Base-by-base conservation (phyloP, 1,139 yeast genomes). In the Scheffersomyces segobiensis region DNA sequence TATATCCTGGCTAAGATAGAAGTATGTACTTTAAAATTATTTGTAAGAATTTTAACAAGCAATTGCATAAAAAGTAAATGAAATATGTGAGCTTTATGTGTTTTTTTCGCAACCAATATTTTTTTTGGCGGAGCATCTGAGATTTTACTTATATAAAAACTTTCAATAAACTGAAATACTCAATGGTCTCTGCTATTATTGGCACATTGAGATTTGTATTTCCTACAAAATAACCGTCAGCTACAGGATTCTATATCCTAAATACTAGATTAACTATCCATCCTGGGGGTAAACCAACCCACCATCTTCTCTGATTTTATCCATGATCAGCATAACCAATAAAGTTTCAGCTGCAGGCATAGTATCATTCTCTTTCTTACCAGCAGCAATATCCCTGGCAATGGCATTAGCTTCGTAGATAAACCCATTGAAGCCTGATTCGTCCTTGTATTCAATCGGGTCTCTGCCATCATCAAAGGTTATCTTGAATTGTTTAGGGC, bases 381-480 rank as follows among this genome's bases (percentile, higher is more conserved):
- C 67, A 50, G 52, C 57, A 51, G 51, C 53, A 52, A 65, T 58
- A 8, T 62, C 63, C 51, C 62, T 65, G 26, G 66, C 67, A 2
- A 64, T 66, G 49, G 60, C 68, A 8, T 57, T 62, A 6, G 67
- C 67, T 55, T 65, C 64, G 57, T 64, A 63, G 58, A 62, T 62
- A 59, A 65, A 65, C 5, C 68, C 68, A 49, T 62, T 63, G n/a
- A 62, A 66, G 12, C 67, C 67, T 46, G 60, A 50, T 52, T 63
- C 56, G 12, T 61, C 61, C n/a, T 59, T 56, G 53, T 52, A 52
- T 50, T 60, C 63, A 21, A 56, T 53, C 8, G 56, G 51, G 19
- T 50, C 39, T 8, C 51, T 49, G 7, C 63, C 62, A 48, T 59
- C 60, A 51, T 60, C 54, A 52, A 59, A 55, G 12, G 50, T 50